Conservation (phyloP, 768 basidiomycete species). For the Leucosporidium scottii region DNA sequence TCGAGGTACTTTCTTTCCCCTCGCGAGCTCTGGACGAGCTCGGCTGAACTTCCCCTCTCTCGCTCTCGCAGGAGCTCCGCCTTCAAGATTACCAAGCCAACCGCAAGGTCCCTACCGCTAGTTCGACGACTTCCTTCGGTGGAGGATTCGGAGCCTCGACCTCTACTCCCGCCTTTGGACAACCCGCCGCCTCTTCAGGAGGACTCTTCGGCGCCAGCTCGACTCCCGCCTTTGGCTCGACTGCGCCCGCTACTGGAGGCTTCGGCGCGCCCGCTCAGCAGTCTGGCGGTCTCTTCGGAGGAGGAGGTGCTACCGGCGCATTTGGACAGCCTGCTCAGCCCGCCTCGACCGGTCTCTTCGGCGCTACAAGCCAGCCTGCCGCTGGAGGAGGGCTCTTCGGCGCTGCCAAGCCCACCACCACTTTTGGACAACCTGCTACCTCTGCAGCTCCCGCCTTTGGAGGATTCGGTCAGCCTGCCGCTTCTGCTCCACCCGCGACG, state of each 20-base stretch:
- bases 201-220: constrained; percentile 38
- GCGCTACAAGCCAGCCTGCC: constrained; percentile 4
- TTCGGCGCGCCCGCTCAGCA: constrained; percentile 17
- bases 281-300: constrained; percentile 38
- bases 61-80: constrained; percentile 56
- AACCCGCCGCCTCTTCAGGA: constrained; percentile 30
- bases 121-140: constrained; percentile 16
- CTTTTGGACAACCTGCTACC: constrained; percentile 30
- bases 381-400: constrained; percentile 13
- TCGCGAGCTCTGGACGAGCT: too few species aligned
- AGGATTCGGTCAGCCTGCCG: constrained; percentile 1
- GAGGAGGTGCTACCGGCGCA: background rate
- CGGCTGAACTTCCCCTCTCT: too few species aligned
- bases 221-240: constrained; percentile 23
- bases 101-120: constrained; percentile 54
- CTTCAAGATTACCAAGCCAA: constrained; percentile 68
- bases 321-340: constrained; percentile 30
- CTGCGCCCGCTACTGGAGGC: constrained; percentile 9
- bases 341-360: background rate
- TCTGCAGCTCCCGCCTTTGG: constrained; percentile 38
- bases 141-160: constrained; percentile 21
- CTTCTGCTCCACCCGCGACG: background rate
- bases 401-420: constrained; percentile 15
- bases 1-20: constrained; percentile 53
- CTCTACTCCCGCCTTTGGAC: constrained; percentile 13